phyloP scores from a whole-genome alignment of 1,284 basidiomycete species.

The Ceratobasidium sp. region DNA sequence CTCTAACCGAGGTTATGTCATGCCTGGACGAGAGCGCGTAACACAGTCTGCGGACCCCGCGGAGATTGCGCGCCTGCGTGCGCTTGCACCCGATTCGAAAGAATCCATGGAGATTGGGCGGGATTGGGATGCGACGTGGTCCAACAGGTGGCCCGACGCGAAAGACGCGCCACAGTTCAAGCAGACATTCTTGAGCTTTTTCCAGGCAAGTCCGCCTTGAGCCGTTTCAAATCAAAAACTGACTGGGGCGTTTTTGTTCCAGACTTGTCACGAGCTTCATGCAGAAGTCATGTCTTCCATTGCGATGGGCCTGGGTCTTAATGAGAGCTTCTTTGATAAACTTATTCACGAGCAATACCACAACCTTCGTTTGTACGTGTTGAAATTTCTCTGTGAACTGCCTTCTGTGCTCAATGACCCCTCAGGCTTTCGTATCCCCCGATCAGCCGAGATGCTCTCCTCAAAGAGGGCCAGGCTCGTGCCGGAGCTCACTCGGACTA shows the following conservation, averaged over 20 bases:
- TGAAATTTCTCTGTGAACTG: conserved; percentile 41
- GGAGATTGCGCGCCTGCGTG: conserved; percentile 77
- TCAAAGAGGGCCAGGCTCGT: conserved; percentile 71
- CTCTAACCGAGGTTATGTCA: conserved; percentile 82
- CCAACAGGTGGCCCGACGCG: conserved; percentile 79
- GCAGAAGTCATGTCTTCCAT: conserved; percentile 78
- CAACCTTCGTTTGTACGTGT: conserved; percentile 58
- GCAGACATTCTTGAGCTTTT: conserved; percentile 74
- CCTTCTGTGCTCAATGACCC: conserved; percentile 30
- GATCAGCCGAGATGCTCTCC: conserved; percentile 63
- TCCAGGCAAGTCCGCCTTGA: conserved; percentile 55
- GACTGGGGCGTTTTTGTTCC: conserved; percentile 4
- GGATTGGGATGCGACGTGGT: conserved; percentile 52
- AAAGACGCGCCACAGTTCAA: conserved; percentile 69
- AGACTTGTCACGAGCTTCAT: conserved; percentile 79
- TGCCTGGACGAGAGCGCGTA: conserved; percentile 78
- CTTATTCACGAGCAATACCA: conserved; percentile 77
- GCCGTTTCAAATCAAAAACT: background rate
- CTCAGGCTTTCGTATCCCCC: conserved; percentile 72
- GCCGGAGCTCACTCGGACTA: conserved; percentile 86
- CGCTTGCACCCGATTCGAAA: conserved; percentile 60
- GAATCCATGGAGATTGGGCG: conserved; percentile 86
- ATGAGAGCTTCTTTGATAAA: conserved; percentile 74
- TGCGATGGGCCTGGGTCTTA: conserved; percentile 75
- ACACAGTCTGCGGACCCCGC: conserved; percentile 69